phyloP scores from a whole-genome alignment of 139 green algal species.

The Mesostigma viride region DNA sequence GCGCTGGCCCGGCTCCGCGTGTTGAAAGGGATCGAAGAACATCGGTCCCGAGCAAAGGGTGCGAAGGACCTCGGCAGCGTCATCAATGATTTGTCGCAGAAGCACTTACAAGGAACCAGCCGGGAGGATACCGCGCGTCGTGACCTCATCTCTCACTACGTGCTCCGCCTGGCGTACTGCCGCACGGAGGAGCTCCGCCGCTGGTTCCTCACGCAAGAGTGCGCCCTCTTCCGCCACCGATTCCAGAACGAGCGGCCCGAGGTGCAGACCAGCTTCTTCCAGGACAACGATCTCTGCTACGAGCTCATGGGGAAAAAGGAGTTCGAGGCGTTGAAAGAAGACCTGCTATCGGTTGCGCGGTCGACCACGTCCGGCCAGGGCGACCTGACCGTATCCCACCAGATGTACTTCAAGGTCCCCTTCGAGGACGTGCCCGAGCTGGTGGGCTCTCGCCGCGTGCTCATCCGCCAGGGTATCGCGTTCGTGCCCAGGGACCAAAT shows the following conservation, averaged over 20 bases:
- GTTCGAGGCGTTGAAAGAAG: constrained; percentile 58
- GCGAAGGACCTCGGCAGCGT: constrained; percentile 19
- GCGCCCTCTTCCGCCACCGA: constrained; percentile 58
- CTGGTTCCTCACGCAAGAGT: constrained; percentile 80
- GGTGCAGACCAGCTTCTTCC: not conserved
- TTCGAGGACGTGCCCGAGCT: constrained; percentile 78
- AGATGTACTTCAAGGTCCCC: constrained; percentile 47
- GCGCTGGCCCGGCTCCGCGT: constrained; percentile 76
- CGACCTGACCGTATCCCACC: too few relatives aligned
- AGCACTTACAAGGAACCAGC: constrained; percentile 14
- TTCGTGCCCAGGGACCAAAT: constrained; percentile 58
- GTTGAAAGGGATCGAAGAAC: constrained; percentile 77
- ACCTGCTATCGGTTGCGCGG: too few relatives aligned
- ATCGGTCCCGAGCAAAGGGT: constrained; percentile 20
- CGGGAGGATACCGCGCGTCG: constrained; percentile 40
- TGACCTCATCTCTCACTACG: constrained; percentile 72
- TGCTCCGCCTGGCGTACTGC: constrained; percentile 88
- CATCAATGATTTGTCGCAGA: constrained; percentile 6
- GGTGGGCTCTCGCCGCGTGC: constrained; percentile 56
- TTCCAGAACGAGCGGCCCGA: constrained; percentile 29
- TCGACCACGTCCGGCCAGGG: not conserved
- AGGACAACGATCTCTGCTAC: not conserved
- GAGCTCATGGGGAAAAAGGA: constrained; percentile 54
- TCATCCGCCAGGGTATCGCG: constrained; percentile 54
- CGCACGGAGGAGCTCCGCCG: constrained; percentile 70